These are phyloP conservation scores for Oryza glaberrima DNA, from an alignment of 176 grass and related monocot genomes.

Conservation along the genomic window DNA sequence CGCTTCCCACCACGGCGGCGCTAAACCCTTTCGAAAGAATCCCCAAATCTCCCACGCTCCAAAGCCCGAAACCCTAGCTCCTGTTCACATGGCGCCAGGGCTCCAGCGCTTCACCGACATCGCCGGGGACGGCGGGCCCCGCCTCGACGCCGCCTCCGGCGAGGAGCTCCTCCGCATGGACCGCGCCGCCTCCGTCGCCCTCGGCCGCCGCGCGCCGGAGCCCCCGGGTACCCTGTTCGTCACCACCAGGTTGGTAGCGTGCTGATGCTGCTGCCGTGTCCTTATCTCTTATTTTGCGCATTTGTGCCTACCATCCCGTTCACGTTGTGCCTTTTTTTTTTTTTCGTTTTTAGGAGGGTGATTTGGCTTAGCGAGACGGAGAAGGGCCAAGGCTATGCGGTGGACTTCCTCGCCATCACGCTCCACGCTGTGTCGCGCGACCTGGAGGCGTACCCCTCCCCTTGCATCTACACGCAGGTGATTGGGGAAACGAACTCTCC, in stretches of 20 bases:
- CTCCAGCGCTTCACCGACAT: slow-evolving; percentile 59
- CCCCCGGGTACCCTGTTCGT: slow-evolving; percentile 75
- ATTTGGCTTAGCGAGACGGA: slow-evolving; percentile 88
- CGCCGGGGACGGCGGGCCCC: slow-evolving; percentile 50
- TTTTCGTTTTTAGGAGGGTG: slow-evolving; percentile 62
- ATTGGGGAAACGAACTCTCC: neutral
- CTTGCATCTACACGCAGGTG: slow-evolving; percentile 97
- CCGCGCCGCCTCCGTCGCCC: slow-evolving; percentile 51
- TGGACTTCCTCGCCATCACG: slow-evolving; percentile 77
- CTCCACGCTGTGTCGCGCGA: slow-evolving; percentile 93
- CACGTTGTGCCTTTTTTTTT: neutral
- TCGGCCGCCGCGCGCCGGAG: slow-evolving; percentile 60
- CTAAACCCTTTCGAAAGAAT: slow-evolving; percentile 55
- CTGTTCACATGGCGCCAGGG: slow-evolving; percentile 66
- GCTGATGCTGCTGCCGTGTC: neutral
- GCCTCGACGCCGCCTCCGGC: slow-evolving; percentile 53
- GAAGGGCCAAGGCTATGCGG: slow-evolving; percentile 69
- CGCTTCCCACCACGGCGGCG: slow-evolving; percentile 11
- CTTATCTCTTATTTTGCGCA: neutral
- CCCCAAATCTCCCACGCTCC: slow-evolving; percentile 47
- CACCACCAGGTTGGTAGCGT: slow-evolving; percentile 61
- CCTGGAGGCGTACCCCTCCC: slow-evolving; percentile 72
- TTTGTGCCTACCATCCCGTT: neutral
- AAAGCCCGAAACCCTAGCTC: slow-evolving; percentile 54
- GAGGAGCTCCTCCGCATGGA: slow-evolving; percentile 85